These are phyloP conservation scores for Cryphonectria carpinicola DNA, from an alignment of 2,329 filamentous ascomycete species.

Conservation along the genomic window DNA sequence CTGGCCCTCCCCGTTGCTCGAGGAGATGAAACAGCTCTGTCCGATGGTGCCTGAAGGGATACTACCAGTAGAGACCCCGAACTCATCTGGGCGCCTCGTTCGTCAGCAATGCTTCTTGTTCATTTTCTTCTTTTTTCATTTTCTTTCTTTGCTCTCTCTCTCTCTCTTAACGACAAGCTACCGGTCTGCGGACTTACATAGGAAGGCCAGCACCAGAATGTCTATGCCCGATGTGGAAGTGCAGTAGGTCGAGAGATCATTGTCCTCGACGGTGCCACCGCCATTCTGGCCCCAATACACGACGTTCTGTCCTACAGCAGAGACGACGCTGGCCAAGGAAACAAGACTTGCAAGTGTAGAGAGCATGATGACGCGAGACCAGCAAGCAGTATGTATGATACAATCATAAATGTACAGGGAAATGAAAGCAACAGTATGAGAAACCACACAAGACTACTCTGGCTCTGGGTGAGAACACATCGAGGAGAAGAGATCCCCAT, in stretches of 20 bases:
- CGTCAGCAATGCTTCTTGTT: background rate
- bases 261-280: slow-evolving; percentile 41
- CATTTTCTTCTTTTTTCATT: no score
- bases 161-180: background rate
- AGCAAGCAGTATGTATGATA: background rate
- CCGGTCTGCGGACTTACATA: slow-evolving; percentile 43
- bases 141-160: no score
- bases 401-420: slow-evolving; percentile 2
- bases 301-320: slow-evolving; percentile 39
- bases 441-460: background rate
- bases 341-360: slow-evolving; percentile 6
- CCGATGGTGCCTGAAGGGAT: slow-evolving; percentile 46
- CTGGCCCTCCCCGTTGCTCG: slow-evolving; percentile 38
- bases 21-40: slow-evolving; percentile 43
- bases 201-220: slow-evolving; percentile 48
- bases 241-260: slow-evolving; percentile 45
- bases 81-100: background rate
- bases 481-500: background rate
- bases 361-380: slow-evolving; percentile 2
- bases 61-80: slow-evolving; percentile 25
- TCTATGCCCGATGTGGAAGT: slow-evolving; percentile 43
- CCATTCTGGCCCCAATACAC: slow-evolving; percentile 19
- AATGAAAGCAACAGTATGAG: background rate
- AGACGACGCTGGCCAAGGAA: slow-evolving; percentile 2
- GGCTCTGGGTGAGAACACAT: background rate